phyloP scores from a whole-genome alignment of 2,329 filamentous ascomycete genomes.

The Sporothrix phasma region DNA sequence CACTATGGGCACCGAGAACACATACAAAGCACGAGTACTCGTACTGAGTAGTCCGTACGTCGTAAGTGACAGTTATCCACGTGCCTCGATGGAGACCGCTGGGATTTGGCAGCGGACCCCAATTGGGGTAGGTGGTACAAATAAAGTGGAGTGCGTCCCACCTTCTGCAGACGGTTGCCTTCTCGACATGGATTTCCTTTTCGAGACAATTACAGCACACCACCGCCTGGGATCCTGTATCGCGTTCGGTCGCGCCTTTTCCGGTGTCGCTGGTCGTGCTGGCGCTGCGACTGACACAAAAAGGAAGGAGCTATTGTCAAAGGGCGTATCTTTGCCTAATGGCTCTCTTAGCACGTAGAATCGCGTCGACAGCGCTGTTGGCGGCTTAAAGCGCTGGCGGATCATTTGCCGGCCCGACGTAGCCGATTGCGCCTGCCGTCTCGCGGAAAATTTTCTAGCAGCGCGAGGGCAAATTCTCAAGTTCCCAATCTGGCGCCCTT shows the following conservation, averaged over 20 bases:
- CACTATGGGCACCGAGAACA: too few relatives aligned
- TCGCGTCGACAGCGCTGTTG: not conserved
- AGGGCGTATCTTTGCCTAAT: not conserved
- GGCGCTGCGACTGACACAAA: not conserved
- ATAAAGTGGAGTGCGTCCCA: not conserved
- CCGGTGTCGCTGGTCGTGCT: not conserved
- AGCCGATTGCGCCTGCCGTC: conserved; percentile 6
- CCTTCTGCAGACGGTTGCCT: not conserved
- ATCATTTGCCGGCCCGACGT: conserved; percentile 9
- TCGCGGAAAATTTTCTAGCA: conserved; percentile 8
- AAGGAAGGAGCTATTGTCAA: not conserved
- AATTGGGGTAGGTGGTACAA: not conserved
- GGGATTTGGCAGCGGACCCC: not conserved
- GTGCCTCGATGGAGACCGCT: not conserved
- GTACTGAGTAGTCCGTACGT: too few relatives aligned
- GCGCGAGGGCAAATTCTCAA: conserved; percentile 1
- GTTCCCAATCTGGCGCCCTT: not conserved
- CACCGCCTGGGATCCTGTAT: not conserved
- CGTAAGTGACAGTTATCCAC: not conserved
- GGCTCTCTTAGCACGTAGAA: not conserved
- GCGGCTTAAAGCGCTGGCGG: not conserved
- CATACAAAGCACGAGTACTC: too few relatives aligned
- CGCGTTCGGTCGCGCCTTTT: not conserved
- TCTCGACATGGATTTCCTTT: conserved; percentile 1
- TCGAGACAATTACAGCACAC: not conserved